Evolutionary conservation across 306 rosid species (phyloP), one percentile per base, ranked within the genome.

Genomic region (Oxytropis ochrocephala): DNA sequence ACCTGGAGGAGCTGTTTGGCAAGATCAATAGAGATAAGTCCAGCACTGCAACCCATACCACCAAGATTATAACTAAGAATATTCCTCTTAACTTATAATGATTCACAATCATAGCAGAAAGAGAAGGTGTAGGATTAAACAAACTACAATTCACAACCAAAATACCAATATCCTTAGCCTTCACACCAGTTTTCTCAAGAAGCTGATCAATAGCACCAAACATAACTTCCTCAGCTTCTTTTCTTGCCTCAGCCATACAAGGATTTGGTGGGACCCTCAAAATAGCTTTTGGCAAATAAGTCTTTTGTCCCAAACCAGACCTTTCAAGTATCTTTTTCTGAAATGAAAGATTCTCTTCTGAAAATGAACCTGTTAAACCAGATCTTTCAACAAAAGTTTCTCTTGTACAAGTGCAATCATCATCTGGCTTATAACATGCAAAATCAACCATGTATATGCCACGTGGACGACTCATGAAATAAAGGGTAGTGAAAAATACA

Each of bases 41-140:
- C 93, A 46, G 98, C 98, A 72, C 98, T 92, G 63, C 98, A 89
- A 8, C 98, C 98, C 98, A 92, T 92, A n/a, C 98, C 98, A 16
- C 92, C 95, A 52, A 92, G 96, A 75, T 92, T 92, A 36, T 81
- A 92, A 73, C 95, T 92, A 4, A 78, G 5, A 7, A 92, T 27
- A n/a, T 92, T 88, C 6, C 91, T 70, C 98, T 80, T 0, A 92
- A 80, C 30, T 89, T 87, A 64, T 92, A 92, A 29, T 89, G 98
- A 21, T 92, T 92, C 1, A 92, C 92, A 50, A 92, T 80, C 98
- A 89, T 89, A 39, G 92, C 87, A 2, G 96, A 87, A 14, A 92
- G 73, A 0, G 98, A 92, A 0, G 98, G 98, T 0, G 96, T 92
- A 0, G 95, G 96, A 69, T 86, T 92, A 55, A 92, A 92, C 84